Conservation (phyloP, 1,284 basidiomycete species). For the Heterobasidion occidentale region DNA sequence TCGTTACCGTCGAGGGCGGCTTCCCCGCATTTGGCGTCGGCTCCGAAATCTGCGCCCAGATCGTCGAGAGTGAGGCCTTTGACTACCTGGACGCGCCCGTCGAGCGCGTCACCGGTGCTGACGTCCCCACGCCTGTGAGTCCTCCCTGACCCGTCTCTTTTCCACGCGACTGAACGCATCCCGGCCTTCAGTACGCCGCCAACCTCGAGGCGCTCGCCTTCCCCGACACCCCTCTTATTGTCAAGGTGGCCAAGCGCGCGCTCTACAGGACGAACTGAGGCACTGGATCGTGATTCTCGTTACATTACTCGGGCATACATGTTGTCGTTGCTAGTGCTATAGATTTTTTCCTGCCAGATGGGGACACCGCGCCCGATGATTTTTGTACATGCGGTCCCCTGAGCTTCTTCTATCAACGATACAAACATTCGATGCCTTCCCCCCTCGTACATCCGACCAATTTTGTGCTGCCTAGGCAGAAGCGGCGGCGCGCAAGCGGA, state of each 20-base stretch:
- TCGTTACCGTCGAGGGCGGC: constrained; percentile 95
- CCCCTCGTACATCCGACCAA: too few relatives aligned
- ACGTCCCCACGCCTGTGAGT: constrained; percentile 92
- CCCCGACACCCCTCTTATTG: constrained; percentile 83
- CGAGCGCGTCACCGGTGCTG: constrained; percentile 95
- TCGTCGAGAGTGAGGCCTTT: constrained; percentile 93
- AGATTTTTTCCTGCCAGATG: constrained; percentile 9
- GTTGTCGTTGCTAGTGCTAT: constrained; percentile 14
- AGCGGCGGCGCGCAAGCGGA: constrained; percentile 37
- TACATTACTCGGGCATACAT: constrained; percentile 2
- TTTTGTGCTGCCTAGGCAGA: background rate
- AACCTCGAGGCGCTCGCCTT: constrained; percentile 86
- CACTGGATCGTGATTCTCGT: background rate
- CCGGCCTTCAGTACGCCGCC: constrained; percentile 65
- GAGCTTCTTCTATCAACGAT: too few relatives aligned
- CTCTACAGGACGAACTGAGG: constrained; percentile 78
- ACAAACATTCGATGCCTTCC: too few relatives aligned
- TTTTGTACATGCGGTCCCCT: too few relatives aligned
- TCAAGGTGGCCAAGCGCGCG: constrained; percentile 88
- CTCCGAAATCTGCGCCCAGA: constrained; percentile 95
- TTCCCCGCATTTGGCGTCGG: constrained; percentile 99
- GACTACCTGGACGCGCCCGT: constrained; percentile 97
- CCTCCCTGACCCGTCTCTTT: background rate
- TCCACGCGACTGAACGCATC: constrained; percentile 4
- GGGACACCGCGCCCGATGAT: too few relatives aligned